Evolutionary conservation across 2,329 filamentous ascomycete species (phyloP).

Genomic region (Pseudonectria buxi): DNA sequence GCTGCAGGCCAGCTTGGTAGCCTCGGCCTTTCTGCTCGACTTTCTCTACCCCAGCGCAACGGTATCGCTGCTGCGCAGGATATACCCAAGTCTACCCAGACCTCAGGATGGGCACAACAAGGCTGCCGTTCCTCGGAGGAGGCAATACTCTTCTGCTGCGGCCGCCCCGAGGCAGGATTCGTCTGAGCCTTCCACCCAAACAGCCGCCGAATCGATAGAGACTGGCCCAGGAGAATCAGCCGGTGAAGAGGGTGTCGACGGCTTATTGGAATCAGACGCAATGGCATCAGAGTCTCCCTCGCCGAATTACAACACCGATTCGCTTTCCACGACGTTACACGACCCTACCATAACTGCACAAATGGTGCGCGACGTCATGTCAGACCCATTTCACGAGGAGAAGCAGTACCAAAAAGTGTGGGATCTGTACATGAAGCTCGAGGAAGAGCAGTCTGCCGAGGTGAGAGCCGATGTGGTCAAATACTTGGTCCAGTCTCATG

Average conservation of each 20-base stretch:
- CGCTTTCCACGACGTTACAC: no score
- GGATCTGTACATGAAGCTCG: constrained; percentile 34
- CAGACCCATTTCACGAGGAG: constrained; percentile 8
- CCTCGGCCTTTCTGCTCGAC: constrained; percentile 47
- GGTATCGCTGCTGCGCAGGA: constrained; percentile 34
- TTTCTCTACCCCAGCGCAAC: constrained; percentile 48
- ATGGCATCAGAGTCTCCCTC: no score
- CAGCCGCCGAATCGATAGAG: constrained; percentile 1
- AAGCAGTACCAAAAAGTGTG: constrained; percentile 36
- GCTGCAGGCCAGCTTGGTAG: constrained; percentile 27
- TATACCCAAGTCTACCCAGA: constrained; percentile 23
- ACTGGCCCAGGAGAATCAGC: no score
- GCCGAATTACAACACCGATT: no score
- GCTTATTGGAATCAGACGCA: no score
- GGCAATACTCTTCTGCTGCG: constrained; percentile 22
- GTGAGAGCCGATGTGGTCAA: constrained; percentile 30
- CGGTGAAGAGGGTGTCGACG: no score
- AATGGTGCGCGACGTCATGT: constrained; percentile 13
- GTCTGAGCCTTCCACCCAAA: no score
- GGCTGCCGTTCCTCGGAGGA: constrained; percentile 13
- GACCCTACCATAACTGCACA: no score
- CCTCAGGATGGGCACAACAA: constrained; percentile 13
- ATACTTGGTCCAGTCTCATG: constrained; percentile 37
- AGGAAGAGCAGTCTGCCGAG: constrained; percentile 21
- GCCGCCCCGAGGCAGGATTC: constrained; percentile 3